phyloP scores from a whole-genome alignment of 306 rosid genomes.

The Ceratonia siliqua region DNA sequence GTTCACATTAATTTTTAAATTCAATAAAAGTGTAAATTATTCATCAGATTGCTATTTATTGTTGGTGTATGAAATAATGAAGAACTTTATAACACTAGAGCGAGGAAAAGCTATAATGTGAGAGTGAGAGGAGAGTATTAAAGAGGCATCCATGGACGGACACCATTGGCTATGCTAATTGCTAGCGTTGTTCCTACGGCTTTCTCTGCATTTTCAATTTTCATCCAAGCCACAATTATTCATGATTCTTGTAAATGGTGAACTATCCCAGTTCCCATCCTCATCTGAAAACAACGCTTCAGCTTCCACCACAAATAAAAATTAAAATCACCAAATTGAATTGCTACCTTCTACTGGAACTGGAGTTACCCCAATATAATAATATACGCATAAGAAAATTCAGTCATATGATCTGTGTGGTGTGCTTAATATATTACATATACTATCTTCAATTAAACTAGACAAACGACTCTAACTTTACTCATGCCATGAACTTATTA shows the following conservation, averaged over 20 bases:
- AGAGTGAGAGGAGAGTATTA: conserved; percentile 37
- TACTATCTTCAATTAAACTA: no score
- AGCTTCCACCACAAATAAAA: conserved; percentile 9
- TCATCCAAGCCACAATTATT: conserved; percentile 26
- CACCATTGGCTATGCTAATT: neutral
- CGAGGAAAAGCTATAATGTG: no score
- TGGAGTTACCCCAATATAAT: neutral
- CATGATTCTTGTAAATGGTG: conserved; percentile 28
- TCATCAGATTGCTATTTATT: no score
- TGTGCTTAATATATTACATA: no score
- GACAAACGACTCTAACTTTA: no score
- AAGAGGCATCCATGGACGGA: conserved; percentile 25
- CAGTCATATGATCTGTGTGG: no score
- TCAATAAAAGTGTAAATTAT: no score
- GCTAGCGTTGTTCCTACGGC: conserved; percentile 37
- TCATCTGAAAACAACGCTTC: conserved; percentile 37
- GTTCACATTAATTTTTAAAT: no score
- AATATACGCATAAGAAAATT: no score
- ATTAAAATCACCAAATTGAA: neutral
- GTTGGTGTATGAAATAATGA: no score
- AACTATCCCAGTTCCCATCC: conserved; percentile 43
- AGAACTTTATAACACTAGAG: no score
- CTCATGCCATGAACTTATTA: no score
- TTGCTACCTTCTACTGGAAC: neutral
- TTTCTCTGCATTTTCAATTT: conserved; percentile 5